Base-by-base conservation (phyloP, 2,329 filamentous ascomycete genomes). In the Sordariomycetes sp. region DNA sequence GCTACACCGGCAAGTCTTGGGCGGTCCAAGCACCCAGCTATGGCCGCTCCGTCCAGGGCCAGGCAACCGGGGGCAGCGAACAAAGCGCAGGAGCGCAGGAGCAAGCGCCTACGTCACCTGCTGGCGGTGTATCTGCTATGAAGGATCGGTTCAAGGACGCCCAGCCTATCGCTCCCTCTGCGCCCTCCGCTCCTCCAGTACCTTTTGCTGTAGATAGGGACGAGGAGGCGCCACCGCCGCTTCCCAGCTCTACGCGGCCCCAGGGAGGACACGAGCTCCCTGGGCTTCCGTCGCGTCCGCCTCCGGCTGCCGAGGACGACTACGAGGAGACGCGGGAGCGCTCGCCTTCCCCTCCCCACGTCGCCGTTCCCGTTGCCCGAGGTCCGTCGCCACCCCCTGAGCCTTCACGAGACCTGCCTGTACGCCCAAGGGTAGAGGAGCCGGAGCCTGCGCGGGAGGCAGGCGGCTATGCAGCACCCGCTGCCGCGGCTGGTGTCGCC, bases 1-100 rank as follows among this genome's bases (percentile, higher is more conserved):
- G 90, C 20, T 97, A 97, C 69, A 77, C 79, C 54, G 93, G 93
- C 61, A 97, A 96, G 77, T 87, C 83, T 37, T 97, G 93, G 93
- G 76, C 91, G 3, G 90, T 97, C 34, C 84, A 91, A 66, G 90
- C 87, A 12, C 61, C 71, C 25, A 82, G 81, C 11, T 92, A 85
- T 58, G 86, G 87, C 20, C 86, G 85, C 59, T 84, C 83, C 60
- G 76, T 79, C 10, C 61, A 76, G 40, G 78, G 78, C 24, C 85
- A 93, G 66, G 79, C 80, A 61, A 88, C 88, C 3, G 89, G 86
- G 37, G 78, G 79, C 55, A 61, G 55, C 14, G 59, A 62, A 12
- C 50, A 34, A 10, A 40, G 46, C 16, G 20, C 10, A 24, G 58
- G 51, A 18, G 57, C 14, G 66, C 71, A 64, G 7, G 66, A 73